These are phyloP conservation scores for Trametes pubescens DNA, from an alignment of 1,284 basidiomycete genomes.

Conservation along the genomic window DNA sequence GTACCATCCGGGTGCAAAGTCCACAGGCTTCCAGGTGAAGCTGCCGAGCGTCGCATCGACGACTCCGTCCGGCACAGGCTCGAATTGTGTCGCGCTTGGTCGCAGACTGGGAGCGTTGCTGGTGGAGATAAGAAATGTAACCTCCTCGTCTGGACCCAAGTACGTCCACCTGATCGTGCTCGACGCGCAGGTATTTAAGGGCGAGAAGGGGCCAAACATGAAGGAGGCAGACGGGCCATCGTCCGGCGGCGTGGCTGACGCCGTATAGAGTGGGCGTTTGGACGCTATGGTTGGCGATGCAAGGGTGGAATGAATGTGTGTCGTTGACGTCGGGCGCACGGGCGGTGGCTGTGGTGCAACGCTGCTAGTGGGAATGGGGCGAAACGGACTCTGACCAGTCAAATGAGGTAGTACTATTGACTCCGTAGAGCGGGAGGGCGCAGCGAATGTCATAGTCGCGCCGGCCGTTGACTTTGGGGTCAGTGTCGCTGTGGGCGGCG, in stretches of 20 bases:
- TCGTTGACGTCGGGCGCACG: too few species aligned
- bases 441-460: too few species aligned
- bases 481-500: too few species aligned
- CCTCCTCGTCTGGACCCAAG: not conserved
- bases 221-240: not conserved
- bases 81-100: not conserved
- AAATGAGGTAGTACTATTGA: not conserved
- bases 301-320: too few species aligned
- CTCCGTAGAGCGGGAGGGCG: too few species aligned
- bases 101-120: not conserved
- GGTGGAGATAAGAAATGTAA: not conserved
- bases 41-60: not conserved
- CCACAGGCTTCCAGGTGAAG: not conserved
- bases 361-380: not conserved
- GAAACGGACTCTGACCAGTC: not conserved
- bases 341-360: not conserved
- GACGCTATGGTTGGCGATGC: too few species aligned
- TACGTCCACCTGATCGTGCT: not conserved
- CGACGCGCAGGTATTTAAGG: not conserved
- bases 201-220: not conserved
- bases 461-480: too few species aligned
- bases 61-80: not conserved
- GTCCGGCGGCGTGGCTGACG: too few species aligned
- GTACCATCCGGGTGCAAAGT: not conserved
- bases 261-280: too few species aligned